Evolutionary conservation across 768 basidiomycete species (phyloP).

Genomic region (Leccinum incarnatum): DNA sequence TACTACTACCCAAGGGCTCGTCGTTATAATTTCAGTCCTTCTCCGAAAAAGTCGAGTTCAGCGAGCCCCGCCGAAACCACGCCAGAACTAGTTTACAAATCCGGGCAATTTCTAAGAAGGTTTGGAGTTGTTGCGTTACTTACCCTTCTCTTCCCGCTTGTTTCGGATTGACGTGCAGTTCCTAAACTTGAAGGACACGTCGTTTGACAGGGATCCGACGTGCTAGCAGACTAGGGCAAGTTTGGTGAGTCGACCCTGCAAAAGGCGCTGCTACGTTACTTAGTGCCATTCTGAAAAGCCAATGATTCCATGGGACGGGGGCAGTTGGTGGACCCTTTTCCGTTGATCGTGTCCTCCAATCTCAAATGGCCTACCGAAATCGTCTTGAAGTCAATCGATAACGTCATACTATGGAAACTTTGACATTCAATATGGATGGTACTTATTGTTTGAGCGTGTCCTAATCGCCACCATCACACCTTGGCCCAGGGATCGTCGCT

Average conservation of each 20-base stretch:
- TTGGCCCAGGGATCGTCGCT: background rate
- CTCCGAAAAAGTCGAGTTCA: background rate
- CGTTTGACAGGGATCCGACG: background rate
- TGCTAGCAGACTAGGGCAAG: background rate
- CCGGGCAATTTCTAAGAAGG: background rate
- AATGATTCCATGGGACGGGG: background rate
- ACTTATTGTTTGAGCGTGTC: background rate
- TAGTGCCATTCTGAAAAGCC: background rate
- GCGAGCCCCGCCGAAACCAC: background rate
- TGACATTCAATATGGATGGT: background rate
- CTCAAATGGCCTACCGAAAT: background rate
- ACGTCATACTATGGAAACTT: background rate
- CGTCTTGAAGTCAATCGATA: background rate
- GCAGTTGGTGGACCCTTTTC: background rate
- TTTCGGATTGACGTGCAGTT: background rate
- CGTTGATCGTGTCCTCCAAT: background rate
- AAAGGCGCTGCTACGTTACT: background rate
- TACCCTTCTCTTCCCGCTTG: background rate
- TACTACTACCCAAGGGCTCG: too few relatives aligned
- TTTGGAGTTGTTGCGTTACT: background rate
- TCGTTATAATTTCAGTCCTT: too few relatives aligned
- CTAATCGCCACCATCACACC: background rate
- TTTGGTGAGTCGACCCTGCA: background rate
- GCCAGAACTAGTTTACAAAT: background rate
- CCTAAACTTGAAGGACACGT: background rate